Evolutionary conservation across 495 filamentous ascomycete species (phyloP).

Genomic region (Chaetomidium leptoderma): DNA sequence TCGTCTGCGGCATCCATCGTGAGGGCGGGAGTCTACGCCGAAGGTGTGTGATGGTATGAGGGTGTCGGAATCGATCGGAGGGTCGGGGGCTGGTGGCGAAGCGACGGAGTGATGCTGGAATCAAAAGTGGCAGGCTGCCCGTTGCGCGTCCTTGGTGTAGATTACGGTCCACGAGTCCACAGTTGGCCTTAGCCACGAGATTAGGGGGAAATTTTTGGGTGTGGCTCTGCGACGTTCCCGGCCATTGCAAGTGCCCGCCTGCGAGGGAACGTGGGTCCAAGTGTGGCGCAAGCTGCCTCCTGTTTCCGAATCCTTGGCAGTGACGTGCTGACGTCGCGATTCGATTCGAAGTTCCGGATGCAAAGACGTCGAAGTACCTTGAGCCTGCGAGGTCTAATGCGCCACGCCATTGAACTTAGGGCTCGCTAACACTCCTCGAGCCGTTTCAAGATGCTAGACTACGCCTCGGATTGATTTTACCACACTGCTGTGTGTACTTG

Average conservation of each 20-base stretch:
- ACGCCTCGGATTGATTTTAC: no score
- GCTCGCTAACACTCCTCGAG: no score
- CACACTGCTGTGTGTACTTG: no score
- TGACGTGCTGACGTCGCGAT: conserved; percentile 7
- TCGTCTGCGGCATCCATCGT: conserved; percentile 30
- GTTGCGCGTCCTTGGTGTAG: conserved; percentile 15
- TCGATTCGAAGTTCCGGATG: not conserved
- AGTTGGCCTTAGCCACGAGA: conserved; percentile 7
- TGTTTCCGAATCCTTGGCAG: conserved; percentile 1
- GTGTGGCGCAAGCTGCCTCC: conserved; percentile 11
- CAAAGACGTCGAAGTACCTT: not conserved
- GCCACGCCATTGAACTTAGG: no score
- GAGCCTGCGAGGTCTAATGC: no score
- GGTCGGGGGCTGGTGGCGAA: not conserved
- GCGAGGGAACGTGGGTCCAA: not conserved
- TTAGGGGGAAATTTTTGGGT: conserved; percentile 14
- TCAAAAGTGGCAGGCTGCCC: not conserved
- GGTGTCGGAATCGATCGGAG: no score
- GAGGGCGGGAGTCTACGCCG: not conserved
- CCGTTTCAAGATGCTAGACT: no score
- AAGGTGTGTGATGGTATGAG: no score
- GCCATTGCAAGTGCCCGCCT: not conserved
- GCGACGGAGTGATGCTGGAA: conserved; percentile 1
- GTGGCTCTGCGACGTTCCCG: conserved; percentile 5
- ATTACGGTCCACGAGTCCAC: not conserved